Evolutionary conservation across 257 asterid species (phyloP).

Genomic region (Plantago elongata): DNA sequence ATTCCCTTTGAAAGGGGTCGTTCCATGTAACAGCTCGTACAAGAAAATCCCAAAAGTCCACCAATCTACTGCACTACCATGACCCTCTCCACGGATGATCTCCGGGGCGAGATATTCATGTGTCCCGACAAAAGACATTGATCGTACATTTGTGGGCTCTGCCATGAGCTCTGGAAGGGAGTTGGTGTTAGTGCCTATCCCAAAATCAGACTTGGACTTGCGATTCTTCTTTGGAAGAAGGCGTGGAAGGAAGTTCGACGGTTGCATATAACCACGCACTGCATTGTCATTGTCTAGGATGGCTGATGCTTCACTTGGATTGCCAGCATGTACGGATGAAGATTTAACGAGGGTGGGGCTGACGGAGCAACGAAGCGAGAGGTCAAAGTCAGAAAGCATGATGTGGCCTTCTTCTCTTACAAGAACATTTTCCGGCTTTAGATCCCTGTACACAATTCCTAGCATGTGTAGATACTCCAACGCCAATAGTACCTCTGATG

Average conservation of each 20-base stretch:
- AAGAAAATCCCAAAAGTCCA: constrained; percentile 50
- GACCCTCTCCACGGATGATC: constrained; percentile 54
- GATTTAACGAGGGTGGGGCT: constrained; percentile 78
- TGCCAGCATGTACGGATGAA: constrained; percentile 46
- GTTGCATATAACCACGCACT: constrained; percentile 38
- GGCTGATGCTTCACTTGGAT: constrained; percentile 15
- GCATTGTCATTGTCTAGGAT: constrained; percentile 28
- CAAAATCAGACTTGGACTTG: constrained; percentile 51
- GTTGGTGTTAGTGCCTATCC: constrained; percentile 26
- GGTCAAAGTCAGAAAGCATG: constrained; percentile 85
- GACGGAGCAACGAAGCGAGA: constrained; percentile 78
- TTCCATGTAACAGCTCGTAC: constrained; percentile 41
- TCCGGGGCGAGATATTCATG: constrained; percentile 54
- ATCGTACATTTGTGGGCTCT: constrained; percentile 43
- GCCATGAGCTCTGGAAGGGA: constrained; percentile 52
- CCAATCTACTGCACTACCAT: constrained; percentile 54
- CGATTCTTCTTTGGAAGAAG: constrained; percentile 42
- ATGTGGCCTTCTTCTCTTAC: constrained; percentile 82
- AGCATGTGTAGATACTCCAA: constrained; percentile 86
- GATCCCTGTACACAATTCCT: constrained; percentile 73
- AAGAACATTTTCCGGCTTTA: constrained; percentile 78
- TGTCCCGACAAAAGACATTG: constrained; percentile 53
- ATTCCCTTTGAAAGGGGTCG: constrained; percentile 42
- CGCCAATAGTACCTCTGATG: constrained; percentile 69
- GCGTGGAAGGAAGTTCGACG: constrained; percentile 40